Evolutionary conservation across 176 grass and related monocot species (phyloP).

Genomic region (Paspalum vaginatum): DNA sequence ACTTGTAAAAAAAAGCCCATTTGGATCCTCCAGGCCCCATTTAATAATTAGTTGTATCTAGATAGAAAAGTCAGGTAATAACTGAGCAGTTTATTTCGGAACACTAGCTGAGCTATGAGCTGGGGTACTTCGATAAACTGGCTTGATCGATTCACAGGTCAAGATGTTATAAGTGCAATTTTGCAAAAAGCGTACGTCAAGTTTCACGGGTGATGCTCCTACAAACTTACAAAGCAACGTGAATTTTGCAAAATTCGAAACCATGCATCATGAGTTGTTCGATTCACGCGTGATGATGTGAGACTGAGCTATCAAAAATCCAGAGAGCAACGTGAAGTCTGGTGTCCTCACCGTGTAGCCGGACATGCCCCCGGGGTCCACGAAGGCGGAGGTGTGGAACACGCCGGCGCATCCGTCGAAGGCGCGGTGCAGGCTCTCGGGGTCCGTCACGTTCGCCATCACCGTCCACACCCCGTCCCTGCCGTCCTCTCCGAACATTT

Average conservation of each 20-base stretch:
- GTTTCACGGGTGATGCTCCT: background rate
- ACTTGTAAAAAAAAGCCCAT: no score
- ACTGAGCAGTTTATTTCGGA: no score
- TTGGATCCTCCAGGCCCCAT: no score
- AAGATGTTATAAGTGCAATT: background rate
- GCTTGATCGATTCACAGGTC: background rate
- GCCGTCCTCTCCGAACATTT: constrained; percentile 94
- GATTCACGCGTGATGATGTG: no score
- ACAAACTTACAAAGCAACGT: background rate
- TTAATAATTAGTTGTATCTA: no score
- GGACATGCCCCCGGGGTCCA: constrained; percentile 81
- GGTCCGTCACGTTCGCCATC: constrained; percentile 87
- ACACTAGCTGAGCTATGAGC: no score
- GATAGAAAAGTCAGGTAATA: no score
- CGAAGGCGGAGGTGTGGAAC: constrained; percentile 91
- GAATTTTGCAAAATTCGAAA: no score
- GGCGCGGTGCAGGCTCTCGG: constrained; percentile 73
- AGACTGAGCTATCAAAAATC: no score
- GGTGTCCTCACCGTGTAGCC: constrained; percentile 74
- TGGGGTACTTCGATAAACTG: no score
- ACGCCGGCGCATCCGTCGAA: constrained; percentile 89
- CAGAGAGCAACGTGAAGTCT: background rate
- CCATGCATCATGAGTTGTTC: no score
- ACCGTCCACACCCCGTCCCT: constrained; percentile 89
- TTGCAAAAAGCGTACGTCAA: background rate